Base-by-base conservation (phyloP, 1,284 basidiomycete species). In the Puccinia polysora region DNA sequence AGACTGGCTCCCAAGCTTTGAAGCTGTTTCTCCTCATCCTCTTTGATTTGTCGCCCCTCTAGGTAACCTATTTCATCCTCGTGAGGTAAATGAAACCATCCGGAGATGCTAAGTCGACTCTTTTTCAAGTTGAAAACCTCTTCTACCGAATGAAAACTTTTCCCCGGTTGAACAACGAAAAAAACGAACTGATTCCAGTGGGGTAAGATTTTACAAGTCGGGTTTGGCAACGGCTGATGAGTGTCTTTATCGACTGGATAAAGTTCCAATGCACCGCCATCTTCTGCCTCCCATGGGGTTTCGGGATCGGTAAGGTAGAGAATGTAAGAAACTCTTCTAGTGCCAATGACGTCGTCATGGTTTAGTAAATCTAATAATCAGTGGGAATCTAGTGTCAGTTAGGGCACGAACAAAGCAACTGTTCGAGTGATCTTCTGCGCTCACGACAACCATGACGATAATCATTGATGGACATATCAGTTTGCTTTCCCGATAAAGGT, bases 161-260 rank as follows among this genome's bases (percentile, higher is more conserved):
- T 84, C 0, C 95, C 91, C 0, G 85, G 85, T 76, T 85, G 83
- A 45, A 82, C 81, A 79, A 91, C 89, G 80, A 98, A 98, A 81
- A 97, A 92, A 49, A 96, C 86, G 78, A 97, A 94, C 76, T 97
- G 94, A 78, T 97, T 96, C 92, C 94, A 97, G 76, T 88, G 88
- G 14, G 90, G 90, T 0, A 86, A 85, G 59, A 91, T 86, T 73
- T 81, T 82, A 79, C 86, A 88, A 52, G 81, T 79, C 0, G 89
- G 89, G 0, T 85, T 78, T 1, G 80, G 80, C 18, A 79, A 75
- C 6, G 80, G 80, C 34, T 80, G 78, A 63, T 80, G 79, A 45
- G 74, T 67, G 18, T 50, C 43, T 23, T 40, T 32, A 34, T 68
- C 75, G 55, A 80, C 82, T 18, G 90, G 91, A 81, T 97, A 98